phyloP scores from a whole-genome alignment of 2,329 filamentous ascomycete genomes.

The Fusarium torreyae region DNA sequence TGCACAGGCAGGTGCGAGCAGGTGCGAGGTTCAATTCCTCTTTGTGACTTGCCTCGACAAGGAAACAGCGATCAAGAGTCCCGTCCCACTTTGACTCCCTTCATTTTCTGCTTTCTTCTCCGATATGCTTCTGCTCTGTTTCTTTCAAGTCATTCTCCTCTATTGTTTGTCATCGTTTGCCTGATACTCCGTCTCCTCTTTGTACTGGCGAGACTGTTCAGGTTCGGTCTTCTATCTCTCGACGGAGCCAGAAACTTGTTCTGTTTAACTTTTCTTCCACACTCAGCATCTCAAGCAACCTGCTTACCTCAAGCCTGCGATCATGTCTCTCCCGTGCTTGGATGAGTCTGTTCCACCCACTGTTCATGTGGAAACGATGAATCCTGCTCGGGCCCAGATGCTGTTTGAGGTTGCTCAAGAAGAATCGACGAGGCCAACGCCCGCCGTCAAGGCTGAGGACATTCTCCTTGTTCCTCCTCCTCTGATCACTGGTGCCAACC shows the following conservation, averaged over 20 bases:
- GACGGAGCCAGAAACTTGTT: neutral
- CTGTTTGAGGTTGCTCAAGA: constrained; percentile 36
- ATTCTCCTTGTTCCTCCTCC: neutral
- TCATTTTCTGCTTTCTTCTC: neutral
- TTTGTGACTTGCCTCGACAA: neutral
- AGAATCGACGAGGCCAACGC: constrained; percentile 5
- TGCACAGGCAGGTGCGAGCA: constrained; percentile 17
- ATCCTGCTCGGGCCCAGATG: constrained; percentile 50
- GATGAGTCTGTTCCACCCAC: constrained; percentile 7
- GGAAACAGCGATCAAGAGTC: constrained; percentile 17
- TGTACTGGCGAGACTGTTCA: neutral
- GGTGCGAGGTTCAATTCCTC: neutral
- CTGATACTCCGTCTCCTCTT: neutral
- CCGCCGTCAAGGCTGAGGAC: constrained; percentile 24
- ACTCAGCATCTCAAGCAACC: neutral
- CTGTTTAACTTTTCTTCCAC: neutral
- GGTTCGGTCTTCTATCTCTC: neutral
- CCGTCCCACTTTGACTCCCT: neutral
- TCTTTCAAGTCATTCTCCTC: neutral
- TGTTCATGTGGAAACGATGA: constrained; percentile 40
- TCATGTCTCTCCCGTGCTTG: constrained; percentile 14
- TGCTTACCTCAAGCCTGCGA: neutral
- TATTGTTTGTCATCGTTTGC: neutral
- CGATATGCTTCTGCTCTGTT: neutral
- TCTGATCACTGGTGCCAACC: constrained; percentile 37